Percentiles rank a stretch among this genome's conserved stretches.
Evolutionary conservation across 192 early-diverging fungal species (phyloP).

Genomic region (Mortierella antarctica): DNA sequence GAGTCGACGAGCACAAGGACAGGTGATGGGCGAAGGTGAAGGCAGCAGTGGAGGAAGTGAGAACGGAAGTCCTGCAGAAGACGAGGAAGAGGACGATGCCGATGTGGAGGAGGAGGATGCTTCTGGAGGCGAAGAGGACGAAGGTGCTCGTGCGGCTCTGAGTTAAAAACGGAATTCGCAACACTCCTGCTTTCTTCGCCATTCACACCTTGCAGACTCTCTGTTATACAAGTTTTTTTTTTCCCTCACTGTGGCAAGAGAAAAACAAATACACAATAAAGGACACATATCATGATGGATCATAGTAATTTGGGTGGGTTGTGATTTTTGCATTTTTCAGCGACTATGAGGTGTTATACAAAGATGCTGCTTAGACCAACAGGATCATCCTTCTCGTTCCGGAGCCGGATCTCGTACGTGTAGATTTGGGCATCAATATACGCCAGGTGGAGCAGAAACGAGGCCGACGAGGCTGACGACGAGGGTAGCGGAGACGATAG

Average conservation of each 20-base stretch:
- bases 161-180: background rate
- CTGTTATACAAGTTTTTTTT: background rate
- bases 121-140: slow-evolving; percentile 18
- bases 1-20: slow-evolving; percentile 5
- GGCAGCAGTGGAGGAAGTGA: slow-evolving; percentile 36
- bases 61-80: slow-evolving; percentile 19
- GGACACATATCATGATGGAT: background rate
- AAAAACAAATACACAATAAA: slow-evolving; percentile 1
- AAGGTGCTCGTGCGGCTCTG: background rate
- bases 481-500: background rate
- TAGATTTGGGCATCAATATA: slow-evolving; percentile 32
- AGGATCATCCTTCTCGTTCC: slow-evolving; percentile 38
- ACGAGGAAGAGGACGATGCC: slow-evolving; percentile 12
- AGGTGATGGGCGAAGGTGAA: slow-evolving; percentile 5
- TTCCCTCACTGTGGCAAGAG: background rate
- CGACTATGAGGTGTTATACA: slow-evolving; percentile 16
- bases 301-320: too few species aligned
- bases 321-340: background rate
- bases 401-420: slow-evolving; percentile 42
- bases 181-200: background rate
- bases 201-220: background rate
- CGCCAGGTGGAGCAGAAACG: slow-evolving; percentile 30
- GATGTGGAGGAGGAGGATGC: slow-evolving; percentile 36
- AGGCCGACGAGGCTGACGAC: slow-evolving; percentile 10
- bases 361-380: slow-evolving; percentile 25